Evolutionary conservation across 2,329 filamentous ascomycete species (phyloP), one percentile per base, ranked within the genome.

Genomic region (Fusarium ramigenum): DNA sequence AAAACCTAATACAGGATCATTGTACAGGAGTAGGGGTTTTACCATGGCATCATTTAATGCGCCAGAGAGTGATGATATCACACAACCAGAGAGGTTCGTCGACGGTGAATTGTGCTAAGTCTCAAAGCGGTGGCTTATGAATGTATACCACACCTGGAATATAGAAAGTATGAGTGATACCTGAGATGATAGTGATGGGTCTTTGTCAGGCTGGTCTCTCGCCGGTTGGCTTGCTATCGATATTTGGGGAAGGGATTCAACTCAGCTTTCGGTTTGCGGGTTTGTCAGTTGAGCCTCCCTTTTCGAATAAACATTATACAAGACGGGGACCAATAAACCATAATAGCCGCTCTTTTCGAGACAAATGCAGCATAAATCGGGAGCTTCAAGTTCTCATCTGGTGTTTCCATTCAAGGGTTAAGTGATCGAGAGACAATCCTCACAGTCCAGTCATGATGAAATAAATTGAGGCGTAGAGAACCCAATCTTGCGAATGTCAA

Each of bases 31-130:
- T 49, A 60, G 50, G 40, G 19, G 8, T 32, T 36, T 30, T 14
- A 40, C 37, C 37, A 76, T 76, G 63, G 73, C 63, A 72, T 62
- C 73, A 76, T 76, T 39, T 25, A 10, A 46, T 40, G 61, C 67
- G 67, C 62, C 65, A 69, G 28, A 39, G 47, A 25, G 19, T 23
- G 30, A 36, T 34, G 39, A 32, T 62, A 70, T 75, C 75, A 70
- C 65, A 57, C n/a, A 37, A 72, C 43, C 46, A 14, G 23, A 30
- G 30, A 53, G 44, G 42, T 42, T 43, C 37, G 32, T 37, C 23
- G 42, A 53, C 25, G 56, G 69, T 57, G 47, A 56, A 63, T 73
- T 21, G 57, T 66, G 66, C 63, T 63, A 71, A 43, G 50, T 50
- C 23, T 58, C 15, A 42, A 46, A 30, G 23, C 21, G 15, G 66